These are phyloP conservation scores for Simplicillium aogashimaense DNA, from an alignment of 2,329 filamentous ascomycete genomes.

Conservation along the genomic window DNA sequence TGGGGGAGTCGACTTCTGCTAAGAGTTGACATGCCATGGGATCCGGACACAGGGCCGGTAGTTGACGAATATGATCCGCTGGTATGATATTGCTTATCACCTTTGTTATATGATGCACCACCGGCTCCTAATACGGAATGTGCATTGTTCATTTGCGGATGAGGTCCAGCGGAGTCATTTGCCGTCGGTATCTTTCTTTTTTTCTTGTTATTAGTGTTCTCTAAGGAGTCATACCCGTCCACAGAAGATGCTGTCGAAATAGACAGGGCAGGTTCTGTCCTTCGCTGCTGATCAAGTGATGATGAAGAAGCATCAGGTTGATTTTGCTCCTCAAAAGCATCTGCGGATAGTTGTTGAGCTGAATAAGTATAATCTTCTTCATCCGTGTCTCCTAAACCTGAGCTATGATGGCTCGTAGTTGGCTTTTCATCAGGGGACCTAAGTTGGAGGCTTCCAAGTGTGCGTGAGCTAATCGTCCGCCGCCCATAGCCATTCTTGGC, in stretches of 20 bases:
- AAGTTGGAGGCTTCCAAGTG: no score
- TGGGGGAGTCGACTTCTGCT: slow-evolving; percentile 79
- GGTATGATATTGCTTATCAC: slow-evolving; percentile 30
- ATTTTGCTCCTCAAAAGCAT: no score
- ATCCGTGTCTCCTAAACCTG: no score
- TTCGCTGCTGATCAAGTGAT: no score
- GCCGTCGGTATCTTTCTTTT: slow-evolving; percentile 95
- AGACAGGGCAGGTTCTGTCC: slow-evolving; percentile 7
- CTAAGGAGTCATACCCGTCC: slow-evolving; percentile 93
- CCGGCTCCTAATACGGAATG: background rate
- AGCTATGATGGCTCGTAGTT: no score
- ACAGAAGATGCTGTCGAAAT: slow-evolving; percentile 60
- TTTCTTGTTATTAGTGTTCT: slow-evolving; percentile 99
- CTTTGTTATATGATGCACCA: slow-evolving; percentile 6
- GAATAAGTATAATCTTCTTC: no score
- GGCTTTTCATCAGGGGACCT: no score
- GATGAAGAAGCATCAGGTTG: no score
- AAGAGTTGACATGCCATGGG: slow-evolving; percentile 64
- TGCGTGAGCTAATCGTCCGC: no score
- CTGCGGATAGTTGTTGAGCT: no score
- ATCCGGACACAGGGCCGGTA: no score
- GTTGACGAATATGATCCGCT: no score
- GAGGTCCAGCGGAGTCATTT: slow-evolving; percentile 48
- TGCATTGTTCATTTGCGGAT: slow-evolving; percentile 9
- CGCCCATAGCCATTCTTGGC: slow-evolving; percentile 16